Percentiles rank a stretch among this genome's conserved stretches.
These are phyloP conservation scores for Blastocystis sp. DNA, from an alignment of 352 stramenopile species.

Conservation along the genomic window DNA sequence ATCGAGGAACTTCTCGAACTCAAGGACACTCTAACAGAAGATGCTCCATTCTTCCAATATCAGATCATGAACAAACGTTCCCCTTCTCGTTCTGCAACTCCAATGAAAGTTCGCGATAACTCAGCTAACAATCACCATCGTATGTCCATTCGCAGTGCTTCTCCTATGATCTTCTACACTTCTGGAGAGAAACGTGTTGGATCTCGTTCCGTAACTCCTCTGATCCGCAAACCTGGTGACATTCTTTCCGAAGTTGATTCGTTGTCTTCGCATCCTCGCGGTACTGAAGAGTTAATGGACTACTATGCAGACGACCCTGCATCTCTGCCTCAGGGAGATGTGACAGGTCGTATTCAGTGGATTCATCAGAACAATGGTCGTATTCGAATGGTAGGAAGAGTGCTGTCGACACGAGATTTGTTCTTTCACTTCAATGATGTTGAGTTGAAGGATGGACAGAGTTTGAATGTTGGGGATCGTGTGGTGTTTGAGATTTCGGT, in stretches of 20 bases:
- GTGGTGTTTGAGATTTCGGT: slow-evolving; percentile 45
- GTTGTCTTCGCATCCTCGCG: not conserved
- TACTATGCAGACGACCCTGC: slow-evolving; percentile 57
- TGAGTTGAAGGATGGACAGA: slow-evolving; percentile 30
- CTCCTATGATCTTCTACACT: slow-evolving; percentile 45
- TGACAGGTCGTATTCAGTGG: slow-evolving; percentile 53
- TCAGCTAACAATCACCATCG: not conserved
- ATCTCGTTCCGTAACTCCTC: slow-evolving; percentile 21
- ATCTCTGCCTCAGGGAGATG: slow-evolving; percentile 39
- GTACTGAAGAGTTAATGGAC: slow-evolving; percentile 48
- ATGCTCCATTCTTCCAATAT: not conserved
- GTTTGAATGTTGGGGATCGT: slow-evolving; percentile 44
- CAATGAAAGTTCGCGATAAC: not conserved
- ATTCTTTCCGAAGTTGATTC: not conserved
- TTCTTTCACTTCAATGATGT: slow-evolving; percentile 63
- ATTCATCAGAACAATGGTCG: slow-evolving; percentile 62
- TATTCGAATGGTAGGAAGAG: slow-evolving; percentile 20
- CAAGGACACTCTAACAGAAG: not conserved
- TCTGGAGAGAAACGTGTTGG: not conserved
- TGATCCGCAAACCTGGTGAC: not conserved
- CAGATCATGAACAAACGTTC: not conserved
- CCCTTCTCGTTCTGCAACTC: slow-evolving; percentile 11
- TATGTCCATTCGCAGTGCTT: slow-evolving; percentile 3
- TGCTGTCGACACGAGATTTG: slow-evolving; percentile 38
- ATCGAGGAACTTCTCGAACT: not conserved